These are phyloP conservation scores for Coemansia sp. DNA, from an alignment of 192 early-diverging fungal genomes.

Conservation along the genomic window DNA sequence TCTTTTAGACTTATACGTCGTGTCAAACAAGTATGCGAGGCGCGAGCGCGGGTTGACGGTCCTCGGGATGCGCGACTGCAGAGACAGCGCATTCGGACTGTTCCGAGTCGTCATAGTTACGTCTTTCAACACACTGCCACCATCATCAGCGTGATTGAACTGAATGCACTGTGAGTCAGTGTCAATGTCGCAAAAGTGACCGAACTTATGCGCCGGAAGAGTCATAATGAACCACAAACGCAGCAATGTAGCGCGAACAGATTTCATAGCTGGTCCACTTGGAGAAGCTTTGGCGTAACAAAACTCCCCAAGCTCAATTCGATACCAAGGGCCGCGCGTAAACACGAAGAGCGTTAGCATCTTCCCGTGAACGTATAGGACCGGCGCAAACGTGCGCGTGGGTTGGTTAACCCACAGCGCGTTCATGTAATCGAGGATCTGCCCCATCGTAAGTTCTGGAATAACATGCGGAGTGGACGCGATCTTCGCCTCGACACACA, in stretches of 20 bases:
- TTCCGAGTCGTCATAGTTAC: not conserved
- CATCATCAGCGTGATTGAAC: not conserved
- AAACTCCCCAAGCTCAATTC: not conserved
- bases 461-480: not conserved
- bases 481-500: not conserved
- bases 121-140: not conserved
- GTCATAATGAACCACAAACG: slow-evolving; percentile 6
- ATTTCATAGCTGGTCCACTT: not conserved
- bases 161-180: not conserved
- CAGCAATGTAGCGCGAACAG: not conserved
- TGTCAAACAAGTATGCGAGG: slow-evolving; percentile 9
- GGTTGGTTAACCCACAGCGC: not conserved
- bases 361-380: not conserved
- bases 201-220: not conserved
- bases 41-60: not conserved
- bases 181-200: slow-evolving; percentile 12
- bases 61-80: not conserved
- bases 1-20: not conserved
- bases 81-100: not conserved
- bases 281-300: not conserved
- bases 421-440: not conserved
- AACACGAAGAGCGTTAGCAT: not conserved
- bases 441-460: not conserved
- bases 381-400: not conserved
- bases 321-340: not conserved